Evolutionary conservation across 345 rosid species (phyloP).

Genomic region (Arabis hirsuta): DNA sequence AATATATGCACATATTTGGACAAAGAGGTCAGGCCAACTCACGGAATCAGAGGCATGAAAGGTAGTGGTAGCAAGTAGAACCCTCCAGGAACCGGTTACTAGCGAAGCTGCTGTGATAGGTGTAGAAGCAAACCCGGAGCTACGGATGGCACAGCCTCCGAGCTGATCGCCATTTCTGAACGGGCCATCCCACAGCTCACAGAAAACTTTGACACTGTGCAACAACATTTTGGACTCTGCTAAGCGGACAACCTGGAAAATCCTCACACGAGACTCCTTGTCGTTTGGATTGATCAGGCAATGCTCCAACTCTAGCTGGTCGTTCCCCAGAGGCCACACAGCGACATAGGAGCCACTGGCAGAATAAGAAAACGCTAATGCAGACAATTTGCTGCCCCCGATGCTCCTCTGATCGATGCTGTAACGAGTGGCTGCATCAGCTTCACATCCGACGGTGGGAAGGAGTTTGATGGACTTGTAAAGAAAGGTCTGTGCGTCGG

Average conservation of each 20-base stretch:
- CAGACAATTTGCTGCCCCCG: constrained; percentile 49
- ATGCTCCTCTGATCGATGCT: constrained; percentile 57
- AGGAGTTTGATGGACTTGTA: constrained; percentile 79
- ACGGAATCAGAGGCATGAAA: constrained; percentile 47
- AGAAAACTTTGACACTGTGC: constrained; percentile 59
- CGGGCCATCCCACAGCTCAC: constrained; percentile 91
- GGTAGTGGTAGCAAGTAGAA: constrained; percentile 51
- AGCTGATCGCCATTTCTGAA: constrained; percentile 85
- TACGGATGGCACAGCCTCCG: constrained; percentile 85
- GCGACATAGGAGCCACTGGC: constrained; percentile 77
- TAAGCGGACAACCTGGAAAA: constrained; percentile 55
- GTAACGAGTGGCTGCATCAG: constrained; percentile 87
- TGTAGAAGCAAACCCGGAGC: constrained; percentile 83
- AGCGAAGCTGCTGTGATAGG: constrained; percentile 58
- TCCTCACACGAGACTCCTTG: constrained; percentile 80
- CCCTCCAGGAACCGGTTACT: constrained; percentile 67
- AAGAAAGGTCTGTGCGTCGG: constrained; percentile 45
- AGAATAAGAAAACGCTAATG: constrained; percentile 64
- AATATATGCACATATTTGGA: neutral
- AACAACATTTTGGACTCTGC: constrained; percentile 47
- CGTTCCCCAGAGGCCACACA: constrained; percentile 59
- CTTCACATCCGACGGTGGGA: constrained; percentile 99
- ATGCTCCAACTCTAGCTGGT: constrained; percentile 68
- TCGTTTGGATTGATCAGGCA: constrained; percentile 84
- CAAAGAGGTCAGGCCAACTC: constrained; percentile 25